These are phyloP conservation scores for Volvox reticuliferus DNA, from an alignment of 139 green algal species.

Conservation along the genomic window DNA sequence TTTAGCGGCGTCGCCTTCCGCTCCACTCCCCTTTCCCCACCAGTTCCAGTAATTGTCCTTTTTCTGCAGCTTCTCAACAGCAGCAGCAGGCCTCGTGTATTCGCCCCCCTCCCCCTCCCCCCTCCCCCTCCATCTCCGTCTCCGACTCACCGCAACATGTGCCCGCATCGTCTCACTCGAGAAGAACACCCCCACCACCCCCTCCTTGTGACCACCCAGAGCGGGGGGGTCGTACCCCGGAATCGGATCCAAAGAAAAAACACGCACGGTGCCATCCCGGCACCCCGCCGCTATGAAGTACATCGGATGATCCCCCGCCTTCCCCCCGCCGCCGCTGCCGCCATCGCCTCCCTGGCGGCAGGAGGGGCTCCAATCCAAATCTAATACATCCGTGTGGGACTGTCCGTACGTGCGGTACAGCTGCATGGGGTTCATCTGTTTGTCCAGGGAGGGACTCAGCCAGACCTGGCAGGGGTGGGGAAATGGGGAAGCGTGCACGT, in stretches of 20 bases:
- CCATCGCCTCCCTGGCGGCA: not conserved
- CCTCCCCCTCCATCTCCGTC: no score
- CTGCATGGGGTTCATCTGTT: slow-evolving; percentile 91
- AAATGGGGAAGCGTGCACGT: not conserved
- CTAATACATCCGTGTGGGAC: slow-evolving; percentile 87
- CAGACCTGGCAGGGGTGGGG: slow-evolving; percentile 84
- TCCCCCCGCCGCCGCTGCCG: not conserved
- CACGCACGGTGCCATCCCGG: slow-evolving; percentile 30
- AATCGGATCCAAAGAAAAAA: slow-evolving; percentile 90
- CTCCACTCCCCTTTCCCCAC: no score
- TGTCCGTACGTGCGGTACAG: slow-evolving; percentile 92
- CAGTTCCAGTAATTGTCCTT: no score
- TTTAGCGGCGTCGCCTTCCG: no score
- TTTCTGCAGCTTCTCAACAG: no score
- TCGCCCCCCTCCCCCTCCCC: not conserved
- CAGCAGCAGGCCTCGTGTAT: no score
- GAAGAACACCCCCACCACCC: slow-evolving; percentile 85
- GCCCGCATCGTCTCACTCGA: slow-evolving; percentile 38
- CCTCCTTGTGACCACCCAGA: slow-evolving; percentile 90
- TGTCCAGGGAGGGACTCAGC: slow-evolving; percentile 81
- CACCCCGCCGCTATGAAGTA: slow-evolving; percentile 17
- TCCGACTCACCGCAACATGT: slow-evolving; percentile 43
- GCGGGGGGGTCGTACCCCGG: slow-evolving; percentile 83
- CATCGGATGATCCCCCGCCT: not conserved
- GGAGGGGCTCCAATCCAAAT: slow-evolving; percentile 85